Evolutionary conservation across 2,329 filamentous ascomycete genomes (phyloP).

Genomic region (Venturiaceae sp.): DNA sequence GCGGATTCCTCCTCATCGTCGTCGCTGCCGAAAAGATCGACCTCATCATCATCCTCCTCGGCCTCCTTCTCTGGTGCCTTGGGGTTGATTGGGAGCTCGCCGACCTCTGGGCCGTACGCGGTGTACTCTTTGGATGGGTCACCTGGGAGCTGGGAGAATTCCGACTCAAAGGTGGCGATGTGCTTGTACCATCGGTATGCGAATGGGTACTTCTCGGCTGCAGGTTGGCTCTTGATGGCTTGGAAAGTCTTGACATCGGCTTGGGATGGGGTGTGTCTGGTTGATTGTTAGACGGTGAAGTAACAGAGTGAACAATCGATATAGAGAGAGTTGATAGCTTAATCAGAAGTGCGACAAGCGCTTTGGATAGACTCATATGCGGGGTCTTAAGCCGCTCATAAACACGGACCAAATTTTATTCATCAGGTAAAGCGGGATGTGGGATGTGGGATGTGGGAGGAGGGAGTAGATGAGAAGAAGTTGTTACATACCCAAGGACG

Average conservation of each 20-base stretch:
- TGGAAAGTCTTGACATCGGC: constrained; percentile 96
- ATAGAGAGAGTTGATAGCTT: constrained; percentile 6
- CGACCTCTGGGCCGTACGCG: constrained; percentile 78
- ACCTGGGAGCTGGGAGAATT: constrained; percentile 84
- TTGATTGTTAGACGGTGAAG: constrained; percentile 11
- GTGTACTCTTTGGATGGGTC: constrained; percentile 84
- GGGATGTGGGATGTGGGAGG: constrained; percentile 7
- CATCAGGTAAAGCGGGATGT: constrained; percentile 50
- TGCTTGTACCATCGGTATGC: constrained; percentile 99
- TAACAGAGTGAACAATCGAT: not conserved
- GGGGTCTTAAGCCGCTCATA: constrained; percentile 90
- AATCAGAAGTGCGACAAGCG: constrained; percentile 70
- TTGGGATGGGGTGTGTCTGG: constrained; percentile 65
- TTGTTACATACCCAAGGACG: constrained; percentile 77
- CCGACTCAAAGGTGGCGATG: constrained; percentile 83
- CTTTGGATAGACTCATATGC: constrained; percentile 69
- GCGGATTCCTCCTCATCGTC: constrained; percentile 82
- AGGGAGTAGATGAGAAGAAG: constrained; percentile 20
- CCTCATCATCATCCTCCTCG: constrained; percentile 63
- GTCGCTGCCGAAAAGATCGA: constrained; percentile 89
- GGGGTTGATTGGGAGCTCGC: constrained; percentile 72
- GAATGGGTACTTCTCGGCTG: constrained; percentile 81
- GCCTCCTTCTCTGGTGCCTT: constrained; percentile 62
- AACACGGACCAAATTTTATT: constrained; percentile 91
- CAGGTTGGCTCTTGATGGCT: constrained; percentile 66